A percentile compares a stretch with the other conserved stretches of the same genome.
Conservation (phyloP, 441 rosid genomes). For the Adansonia madagascariensis region DNA sequence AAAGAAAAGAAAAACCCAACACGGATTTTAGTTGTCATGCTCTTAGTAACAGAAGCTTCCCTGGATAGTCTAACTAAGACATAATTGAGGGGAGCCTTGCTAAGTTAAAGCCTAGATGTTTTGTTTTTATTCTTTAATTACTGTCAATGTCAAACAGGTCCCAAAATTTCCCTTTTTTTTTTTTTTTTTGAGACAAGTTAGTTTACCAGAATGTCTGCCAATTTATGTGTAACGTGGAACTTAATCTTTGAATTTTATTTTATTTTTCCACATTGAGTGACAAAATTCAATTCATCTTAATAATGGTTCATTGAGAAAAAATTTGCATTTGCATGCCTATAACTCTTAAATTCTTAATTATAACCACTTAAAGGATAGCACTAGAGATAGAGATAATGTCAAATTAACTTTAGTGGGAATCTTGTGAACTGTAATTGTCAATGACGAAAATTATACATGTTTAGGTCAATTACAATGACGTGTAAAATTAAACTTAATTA, state of each 20-base stretch:
- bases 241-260: not conserved
- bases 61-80: not conserved
- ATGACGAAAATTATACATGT: not conserved
- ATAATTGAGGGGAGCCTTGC: not conserved
- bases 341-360: not conserved
- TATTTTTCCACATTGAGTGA: not conserved
- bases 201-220: conserved; percentile 10
- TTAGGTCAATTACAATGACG: not conserved
- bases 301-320: not conserved
- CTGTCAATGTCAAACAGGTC: not conserved
- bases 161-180: too few relatives aligned
- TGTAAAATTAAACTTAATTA: not conserved
- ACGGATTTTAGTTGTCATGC: not conserved
- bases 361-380: not conserved
- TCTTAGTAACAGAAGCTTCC: not conserved
- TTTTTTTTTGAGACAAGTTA: not conserved
- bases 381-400: not conserved
- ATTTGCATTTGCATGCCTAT: not conserved
- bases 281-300: not conserved
- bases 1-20: too few relatives aligned
- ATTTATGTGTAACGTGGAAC: not conserved
- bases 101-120: not conserved
- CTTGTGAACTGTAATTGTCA: not conserved
- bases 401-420: not conserved
- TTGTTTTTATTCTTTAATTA: not conserved